These are phyloP conservation scores for Acacia concinna DNA, from an alignment of 331 rosid species.

Conservation along the genomic window DNA sequence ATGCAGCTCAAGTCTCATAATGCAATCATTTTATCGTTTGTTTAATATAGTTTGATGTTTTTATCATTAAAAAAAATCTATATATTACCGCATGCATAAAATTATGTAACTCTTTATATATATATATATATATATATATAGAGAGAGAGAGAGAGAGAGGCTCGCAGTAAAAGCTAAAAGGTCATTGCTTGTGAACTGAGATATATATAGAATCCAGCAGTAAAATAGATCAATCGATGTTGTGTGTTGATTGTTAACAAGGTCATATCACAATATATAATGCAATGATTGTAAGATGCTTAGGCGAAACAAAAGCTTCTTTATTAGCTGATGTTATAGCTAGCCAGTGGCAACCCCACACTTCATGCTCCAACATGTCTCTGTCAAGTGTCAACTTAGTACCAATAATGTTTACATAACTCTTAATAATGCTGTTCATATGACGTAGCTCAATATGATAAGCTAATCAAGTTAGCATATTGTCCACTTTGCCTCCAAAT, in stretches of 20 bases:
- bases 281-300: conserved; percentile 40
- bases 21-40: no score
- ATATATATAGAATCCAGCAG: conserved; percentile 14
- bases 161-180: background rate
- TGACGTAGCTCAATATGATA: conserved; percentile 22
- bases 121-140: no score
- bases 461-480: background rate
- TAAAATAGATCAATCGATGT: background rate
- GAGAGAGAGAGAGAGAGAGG: no score
- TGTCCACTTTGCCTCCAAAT: background rate
- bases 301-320: conserved; percentile 47
- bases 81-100: background rate
- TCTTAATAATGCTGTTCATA: background rate
- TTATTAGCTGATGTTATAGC: background rate
- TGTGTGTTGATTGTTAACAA: background rate
- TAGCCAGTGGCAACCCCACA: conserved; percentile 7
- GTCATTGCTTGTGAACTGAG: conserved; percentile 53
- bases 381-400: background rate
- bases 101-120: background rate
- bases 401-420: background rate
- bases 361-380: conserved; percentile 25
- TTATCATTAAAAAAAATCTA: no score
- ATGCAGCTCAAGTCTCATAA: no score
- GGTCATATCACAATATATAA: background rate
- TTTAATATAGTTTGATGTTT: no score